Base-by-base conservation (phyloP, 2,329 filamentous ascomycete species). In the Alternaria gansuensis region DNA sequence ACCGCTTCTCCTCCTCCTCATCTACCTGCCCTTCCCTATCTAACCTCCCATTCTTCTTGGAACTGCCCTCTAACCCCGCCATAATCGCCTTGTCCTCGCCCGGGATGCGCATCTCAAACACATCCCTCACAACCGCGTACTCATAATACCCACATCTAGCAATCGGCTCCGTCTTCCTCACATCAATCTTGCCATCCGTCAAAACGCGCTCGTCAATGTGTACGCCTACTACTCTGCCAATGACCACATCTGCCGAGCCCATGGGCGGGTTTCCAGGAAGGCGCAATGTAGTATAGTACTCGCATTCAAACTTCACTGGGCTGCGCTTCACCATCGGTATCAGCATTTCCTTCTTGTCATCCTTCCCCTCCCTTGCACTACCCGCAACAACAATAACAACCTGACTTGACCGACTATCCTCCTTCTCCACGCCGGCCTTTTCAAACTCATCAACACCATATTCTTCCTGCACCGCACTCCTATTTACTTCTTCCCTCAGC, bases 251-350 rank as follows among this genome's bases (percentile, higher is more conserved):
- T 4, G 84, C 84, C 0, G 78, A 81, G 0, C 85, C 85, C 81
- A 87, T 83, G 0, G 84, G 85, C 49, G 84, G 82, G 59, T 85
- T 84, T 0, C 84, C 85, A 0, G 85, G 85, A 29, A 88, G 66
- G 1, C 84, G 72, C 1, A 88, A 51, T 0, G 85, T 88, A 2
- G 78, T 78, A 64, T 87, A 81, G 63, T 77, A 84, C 61, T 80
- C 78, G 69, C 85, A 88, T 71, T 88, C 85, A 63, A 88, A 88
- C 49, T 82, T 80, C 3, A 88, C 81, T 0, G 85, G 86, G n/a
- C 78, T 82, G 3, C 75, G 75, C 56, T 78, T 77, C 2, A 88
- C 85, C 82, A 88, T 84, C 0, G 83, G 80, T 2, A 84, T 77
- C 46, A 51, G 40, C 28, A 31, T 40, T n/a, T 46, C 36, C 8